phyloP scores from a whole-genome alignment of 306 rosid genomes.

The Carpinus fangiana region DNA sequence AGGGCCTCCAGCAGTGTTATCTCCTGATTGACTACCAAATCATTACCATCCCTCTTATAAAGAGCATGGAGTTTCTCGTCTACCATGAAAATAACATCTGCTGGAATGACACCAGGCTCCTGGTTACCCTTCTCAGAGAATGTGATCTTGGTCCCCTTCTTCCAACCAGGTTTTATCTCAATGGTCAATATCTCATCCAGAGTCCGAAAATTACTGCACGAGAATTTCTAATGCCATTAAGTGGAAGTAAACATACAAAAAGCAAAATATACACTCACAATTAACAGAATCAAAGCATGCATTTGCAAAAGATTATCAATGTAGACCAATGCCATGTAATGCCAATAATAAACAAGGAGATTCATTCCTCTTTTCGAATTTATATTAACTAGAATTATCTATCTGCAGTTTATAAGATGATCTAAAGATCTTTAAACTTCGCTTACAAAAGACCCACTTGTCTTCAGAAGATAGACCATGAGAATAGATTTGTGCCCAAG shows the following conservation, averaged over 20 bases:
- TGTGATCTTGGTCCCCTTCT: slow-evolving; percentile 91
- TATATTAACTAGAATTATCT: slow-evolving; percentile 10
- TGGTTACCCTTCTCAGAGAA: slow-evolving; percentile 93
- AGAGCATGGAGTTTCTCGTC: slow-evolving; percentile 90
- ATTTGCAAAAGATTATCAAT: neutral
- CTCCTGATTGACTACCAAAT: slow-evolving; percentile 76
- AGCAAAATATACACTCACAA: neutral
- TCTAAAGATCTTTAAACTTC: slow-evolving; percentile 9
- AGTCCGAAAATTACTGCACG: slow-evolving; percentile 59
- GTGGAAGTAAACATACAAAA: slow-evolving; percentile 11
- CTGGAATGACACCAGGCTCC: slow-evolving; percentile 79
- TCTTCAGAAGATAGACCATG: neutral
- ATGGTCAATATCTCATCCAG: slow-evolving; percentile 90
- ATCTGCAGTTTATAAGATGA: slow-evolving; percentile 8
- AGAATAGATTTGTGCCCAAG: neutral
- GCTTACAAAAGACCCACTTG: slow-evolving; percentile 4
- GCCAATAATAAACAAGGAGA: slow-evolving; percentile 10
- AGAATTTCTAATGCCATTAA: slow-evolving; percentile 28
- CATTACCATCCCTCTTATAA: slow-evolving; percentile 81
- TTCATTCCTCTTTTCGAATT: slow-evolving; percentile 8
- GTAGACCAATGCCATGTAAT: slow-evolving; percentile 12
- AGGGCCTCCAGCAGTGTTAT: slow-evolving; percentile 89
- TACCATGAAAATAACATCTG: slow-evolving; percentile 79
- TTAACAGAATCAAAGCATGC: slow-evolving; percentile 11
- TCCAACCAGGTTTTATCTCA: slow-evolving; percentile 94